phyloP scores from a whole-genome alignment of 2,329 filamentous ascomycete species.

The Neophaeococcomyces aloes region DNA sequence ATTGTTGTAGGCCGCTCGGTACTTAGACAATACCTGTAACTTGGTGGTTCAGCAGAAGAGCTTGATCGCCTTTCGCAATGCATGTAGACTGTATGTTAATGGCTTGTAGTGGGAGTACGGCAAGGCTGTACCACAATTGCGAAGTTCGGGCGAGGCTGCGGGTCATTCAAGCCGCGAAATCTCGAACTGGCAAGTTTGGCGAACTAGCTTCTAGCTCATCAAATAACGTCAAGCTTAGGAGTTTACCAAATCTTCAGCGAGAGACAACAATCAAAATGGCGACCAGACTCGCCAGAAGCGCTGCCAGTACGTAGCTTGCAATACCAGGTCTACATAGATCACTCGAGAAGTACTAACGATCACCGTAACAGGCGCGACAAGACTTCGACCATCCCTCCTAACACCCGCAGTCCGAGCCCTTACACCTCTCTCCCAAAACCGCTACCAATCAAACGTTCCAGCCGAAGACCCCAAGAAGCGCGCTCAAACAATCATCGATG shows the following conservation, averaged over 20 bases:
- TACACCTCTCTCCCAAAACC: conserved; percentile 57
- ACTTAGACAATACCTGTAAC: no score
- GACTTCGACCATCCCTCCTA: conserved; percentile 67
- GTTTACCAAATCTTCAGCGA: background rate
- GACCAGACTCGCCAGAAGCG: conserved; percentile 91
- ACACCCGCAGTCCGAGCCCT: conserved; percentile 57
- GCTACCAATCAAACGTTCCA: conserved; percentile 66
- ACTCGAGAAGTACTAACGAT: conserved; percentile 9
- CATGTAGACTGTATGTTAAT: no score
- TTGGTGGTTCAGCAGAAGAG: no score
- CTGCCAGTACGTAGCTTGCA: conserved; percentile 63
- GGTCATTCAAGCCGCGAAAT: no score
- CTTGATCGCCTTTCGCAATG: no score
- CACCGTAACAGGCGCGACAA: conserved; percentile 61
- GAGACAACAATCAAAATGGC: conserved; percentile 59
- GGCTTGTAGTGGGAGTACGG: no score
- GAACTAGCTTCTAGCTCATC: conserved; percentile 8
- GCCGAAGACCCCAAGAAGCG: conserved; percentile 89
- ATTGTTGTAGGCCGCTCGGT: no score
- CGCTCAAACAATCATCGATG: conserved; percentile 88
- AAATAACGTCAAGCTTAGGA: conserved; percentile 7
- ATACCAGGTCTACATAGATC: conserved; percentile 12
- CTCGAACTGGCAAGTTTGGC: background rate
- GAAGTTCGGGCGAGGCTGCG: no score
- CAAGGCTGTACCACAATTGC: no score